Evolutionary conservation across 1,284 basidiomycete species (phyloP), one percentile per base, ranked within the genome.

Genomic region (Tilletiopsis washingtonensis): DNA sequence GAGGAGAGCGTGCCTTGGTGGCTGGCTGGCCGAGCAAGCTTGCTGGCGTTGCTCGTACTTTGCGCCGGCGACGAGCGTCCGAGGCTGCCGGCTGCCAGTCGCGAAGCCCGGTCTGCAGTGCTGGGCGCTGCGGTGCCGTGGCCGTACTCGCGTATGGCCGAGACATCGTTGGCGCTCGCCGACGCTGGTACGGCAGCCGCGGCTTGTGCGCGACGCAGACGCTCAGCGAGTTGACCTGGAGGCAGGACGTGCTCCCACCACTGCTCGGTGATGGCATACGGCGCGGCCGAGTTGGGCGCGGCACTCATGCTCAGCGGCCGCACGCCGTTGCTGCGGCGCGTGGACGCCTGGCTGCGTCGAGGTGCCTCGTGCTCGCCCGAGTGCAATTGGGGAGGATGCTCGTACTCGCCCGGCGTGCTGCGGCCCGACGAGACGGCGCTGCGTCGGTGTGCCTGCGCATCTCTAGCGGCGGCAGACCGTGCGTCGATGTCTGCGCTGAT

Each of bases 241-340:
- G 63, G 63, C 24, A 66, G 40, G 11, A 66, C 56, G 29, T 61
- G 49, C 53, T 63, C 63, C 63, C 63, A 66, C 63, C 63, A 66
- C 34, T 63, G 40, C 19, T 49, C 40, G 40, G 25, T 3, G n/a
- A n/a, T n/a, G n/a, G n/a, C n/a, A n/a, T n/a, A n/a, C n/a, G n/a
- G n/a, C n/a, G n/a, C n/a, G n/a, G n/a, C n/a, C n/a, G n/a, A n/a
- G n/a, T n/a, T n/a, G n/a, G n/a, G n/a, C n/a, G n/a, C n/a, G n/a
- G n/a, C n/a, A n/a, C n/a, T n/a, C n/a, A n/a, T n/a, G n/a, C 7
- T 9, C 23, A 17, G 23, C 23, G 24, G 4, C 24, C 14, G 37
- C 15, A 26, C 37, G 17, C 32, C n/a, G n/a, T n/a, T n/a, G n/a
- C 43, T 45, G 27, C n/a, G 37, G 26, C 43, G 20, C n/a, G 23